A percentile compares a stretch with the other conserved stretches of the same genome.
Conservation (phyloP, 768 basidiomycete genomes). For the Hypholoma sublateritium region DNA sequence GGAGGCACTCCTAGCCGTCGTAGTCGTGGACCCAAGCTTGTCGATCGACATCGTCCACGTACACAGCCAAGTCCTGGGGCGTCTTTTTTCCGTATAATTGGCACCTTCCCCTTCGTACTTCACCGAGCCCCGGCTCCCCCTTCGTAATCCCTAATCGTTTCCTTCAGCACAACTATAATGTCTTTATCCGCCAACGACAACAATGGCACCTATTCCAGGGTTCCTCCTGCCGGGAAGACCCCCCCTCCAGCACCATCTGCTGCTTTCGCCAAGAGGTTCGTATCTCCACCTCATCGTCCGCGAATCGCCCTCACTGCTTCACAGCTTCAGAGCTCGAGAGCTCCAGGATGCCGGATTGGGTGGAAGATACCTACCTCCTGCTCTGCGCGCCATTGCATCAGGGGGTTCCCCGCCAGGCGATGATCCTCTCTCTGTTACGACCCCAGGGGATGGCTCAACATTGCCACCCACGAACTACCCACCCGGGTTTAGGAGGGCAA, state of each 20-base stretch:
- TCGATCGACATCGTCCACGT: conserved; percentile 37
- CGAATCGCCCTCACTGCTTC: conserved; percentile 12
- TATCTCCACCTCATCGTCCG: conserved; percentile 13
- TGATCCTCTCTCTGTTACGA: conserved; percentile 52
- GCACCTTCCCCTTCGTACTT: conserved; percentile 24
- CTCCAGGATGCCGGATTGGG: conserved; percentile 78
- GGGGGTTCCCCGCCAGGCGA: conserved; percentile 77
- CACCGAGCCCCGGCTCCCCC: background rate
- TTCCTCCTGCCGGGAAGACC: conserved; percentile 79
- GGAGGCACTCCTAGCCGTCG: conserved; percentile 41
- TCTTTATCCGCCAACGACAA: conserved; percentile 87
- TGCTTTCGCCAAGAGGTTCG: conserved; percentile 76
- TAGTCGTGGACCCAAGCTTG: conserved; percentile 47
- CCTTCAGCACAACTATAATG: conserved; percentile 75
- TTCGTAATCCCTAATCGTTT: conserved; percentile 83
- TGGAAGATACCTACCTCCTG: conserved; percentile 77
- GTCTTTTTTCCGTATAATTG: conserved; percentile 31
- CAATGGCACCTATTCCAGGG: conserved; percentile 79
- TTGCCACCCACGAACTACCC: conserved; percentile 77
- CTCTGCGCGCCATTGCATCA: conserved; percentile 69
- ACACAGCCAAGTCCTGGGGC: conserved; percentile 32
- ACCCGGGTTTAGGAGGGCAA: conserved; percentile 87
- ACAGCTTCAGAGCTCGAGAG: conserved; percentile 69
- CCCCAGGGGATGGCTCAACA: conserved; percentile 55
- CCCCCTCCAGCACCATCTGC: conserved; percentile 90